phyloP scores from a whole-genome alignment of 352 stramenopile genomes.

The Blastocystis sp. region DNA sequence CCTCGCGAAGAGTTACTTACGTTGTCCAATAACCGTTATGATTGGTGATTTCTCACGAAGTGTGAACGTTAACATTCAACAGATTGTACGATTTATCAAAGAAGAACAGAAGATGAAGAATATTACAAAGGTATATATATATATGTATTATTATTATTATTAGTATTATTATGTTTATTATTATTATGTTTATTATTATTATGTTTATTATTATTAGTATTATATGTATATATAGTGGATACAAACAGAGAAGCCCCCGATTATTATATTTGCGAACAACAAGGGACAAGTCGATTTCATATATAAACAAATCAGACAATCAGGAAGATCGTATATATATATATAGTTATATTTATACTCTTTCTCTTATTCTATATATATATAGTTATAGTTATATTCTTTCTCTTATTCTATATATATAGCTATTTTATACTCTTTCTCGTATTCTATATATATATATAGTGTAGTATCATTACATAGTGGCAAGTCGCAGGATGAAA shows the following conservation, averaged over 20 bases:
- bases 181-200: slow-evolving; percentile 59
- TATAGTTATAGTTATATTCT: background rate
- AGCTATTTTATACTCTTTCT: slow-evolving; percentile 42
- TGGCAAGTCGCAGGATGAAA: slow-evolving; percentile 81
- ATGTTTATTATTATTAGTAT: slow-evolving; percentile 20
- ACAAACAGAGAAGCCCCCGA: slow-evolving; percentile 50
- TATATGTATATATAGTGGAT: slow-evolving; percentile 63
- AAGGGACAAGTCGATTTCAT: slow-evolving; percentile 90
- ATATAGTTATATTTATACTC: background rate
- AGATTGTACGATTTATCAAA: slow-evolving; percentile 68
- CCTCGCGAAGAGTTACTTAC: slow-evolving; percentile 83
- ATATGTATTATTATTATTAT: no score
- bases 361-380: background rate
- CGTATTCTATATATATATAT: slow-evolving; percentile 67
- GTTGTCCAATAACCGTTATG: slow-evolving; percentile 80
- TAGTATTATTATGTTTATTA: slow-evolving; percentile 45
- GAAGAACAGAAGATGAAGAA: slow-evolving; percentile 68
- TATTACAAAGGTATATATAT: slow-evolving; percentile 44
- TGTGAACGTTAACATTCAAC: slow-evolving; percentile 85
- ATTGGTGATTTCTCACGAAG: slow-evolving; percentile 81
- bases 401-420: background rate
- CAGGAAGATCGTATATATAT: slow-evolving; percentile 44
- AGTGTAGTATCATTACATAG: slow-evolving; percentile 69
- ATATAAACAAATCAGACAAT: slow-evolving; percentile 65
- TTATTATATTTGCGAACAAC: slow-evolving; percentile 99